Evolutionary conservation across 225 moss, liverwort and hornwort species (phyloP).

Genomic region (Polytrichum commune): DNA sequence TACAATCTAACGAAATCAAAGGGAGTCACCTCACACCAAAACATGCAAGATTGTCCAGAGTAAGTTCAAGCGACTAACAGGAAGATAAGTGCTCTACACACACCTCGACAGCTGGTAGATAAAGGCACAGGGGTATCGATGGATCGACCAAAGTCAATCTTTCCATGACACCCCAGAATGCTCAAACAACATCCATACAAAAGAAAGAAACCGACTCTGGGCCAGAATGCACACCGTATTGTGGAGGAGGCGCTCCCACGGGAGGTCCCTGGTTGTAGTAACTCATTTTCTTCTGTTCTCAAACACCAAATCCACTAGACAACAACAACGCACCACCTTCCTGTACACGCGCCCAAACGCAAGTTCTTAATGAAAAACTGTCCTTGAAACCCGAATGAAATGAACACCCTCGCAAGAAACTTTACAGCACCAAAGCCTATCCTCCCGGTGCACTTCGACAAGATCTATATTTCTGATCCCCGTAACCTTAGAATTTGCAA

Average conservation of each 20-base stretch:
- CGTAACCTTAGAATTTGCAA: no score
- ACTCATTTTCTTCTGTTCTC: slow-evolving; percentile 42
- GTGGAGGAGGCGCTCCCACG: slow-evolving; percentile 51
- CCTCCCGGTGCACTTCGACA: no score
- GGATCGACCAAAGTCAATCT: neutral
- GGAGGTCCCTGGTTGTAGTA: slow-evolving; percentile 49
- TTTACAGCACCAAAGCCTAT: no score
- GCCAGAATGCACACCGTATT: slow-evolving; percentile 28
- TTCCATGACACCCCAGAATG: neutral
- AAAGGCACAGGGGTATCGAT: no score
- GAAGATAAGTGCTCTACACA: neutral
- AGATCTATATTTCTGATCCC: no score
- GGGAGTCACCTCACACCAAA: no score
- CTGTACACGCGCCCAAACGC: neutral
- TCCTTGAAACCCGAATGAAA: no score
- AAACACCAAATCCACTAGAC: neutral
- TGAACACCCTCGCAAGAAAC: no score
- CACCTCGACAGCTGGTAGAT: neutral
- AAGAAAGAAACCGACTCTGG: neutral
- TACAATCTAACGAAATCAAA: no score
- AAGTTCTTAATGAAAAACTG: no score
- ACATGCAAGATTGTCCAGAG: no score
- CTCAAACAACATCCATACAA: neutral
- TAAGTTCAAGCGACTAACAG: neutral
- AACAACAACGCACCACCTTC: neutral